Evolutionary conservation across 306 rosid species (phyloP).

Genomic region (Dryas alaskensis): DNA sequence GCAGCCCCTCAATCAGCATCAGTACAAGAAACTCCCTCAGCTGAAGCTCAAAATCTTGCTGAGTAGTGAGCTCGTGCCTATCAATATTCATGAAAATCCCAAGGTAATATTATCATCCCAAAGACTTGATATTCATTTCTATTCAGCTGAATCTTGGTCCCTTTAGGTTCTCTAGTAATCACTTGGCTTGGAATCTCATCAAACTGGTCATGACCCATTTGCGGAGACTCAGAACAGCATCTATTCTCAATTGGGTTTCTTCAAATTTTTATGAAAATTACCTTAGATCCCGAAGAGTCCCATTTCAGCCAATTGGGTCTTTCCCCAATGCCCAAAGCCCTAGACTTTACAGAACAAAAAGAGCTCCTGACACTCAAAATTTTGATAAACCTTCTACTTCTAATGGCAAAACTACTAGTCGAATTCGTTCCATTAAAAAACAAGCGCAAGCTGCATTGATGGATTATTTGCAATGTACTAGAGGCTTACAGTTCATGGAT

Average conservation of each 20-base stretch:
- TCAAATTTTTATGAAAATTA: conserved; percentile 19
- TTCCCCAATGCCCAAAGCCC: conserved; percentile 36
- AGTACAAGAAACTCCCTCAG: not conserved
- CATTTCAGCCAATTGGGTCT: conserved; percentile 19
- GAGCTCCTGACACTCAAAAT: not conserved
- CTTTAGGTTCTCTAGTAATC: not conserved
- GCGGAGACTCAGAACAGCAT: conserved; percentile 33
- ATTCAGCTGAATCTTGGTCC: not conserved
- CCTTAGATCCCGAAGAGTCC: conserved; percentile 10
- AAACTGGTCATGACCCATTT: conserved; percentile 43
- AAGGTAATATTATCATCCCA: conserved; percentile 22
- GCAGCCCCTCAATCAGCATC: not conserved
- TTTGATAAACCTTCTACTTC: not conserved
- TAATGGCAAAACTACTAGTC: conserved; percentile 7
- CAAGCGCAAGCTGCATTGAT: conserved; percentile 68
- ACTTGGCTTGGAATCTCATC: conserved; percentile 3
- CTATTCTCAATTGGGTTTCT: conserved; percentile 24
- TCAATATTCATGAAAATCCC: not conserved
- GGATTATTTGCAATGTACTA: conserved; percentile 77
- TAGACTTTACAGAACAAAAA: conserved; percentile 41
- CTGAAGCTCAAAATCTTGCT: not conserved
- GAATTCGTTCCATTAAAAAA: conserved; percentile 19
- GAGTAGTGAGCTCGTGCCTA: not conserved
- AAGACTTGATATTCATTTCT: not conserved
- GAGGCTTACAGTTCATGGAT: conserved; percentile 59